These are phyloP conservation scores for Durusdinium trenchii DNA, from an alignment of 73 alveolate genomes.

Conservation along the genomic window DNA sequence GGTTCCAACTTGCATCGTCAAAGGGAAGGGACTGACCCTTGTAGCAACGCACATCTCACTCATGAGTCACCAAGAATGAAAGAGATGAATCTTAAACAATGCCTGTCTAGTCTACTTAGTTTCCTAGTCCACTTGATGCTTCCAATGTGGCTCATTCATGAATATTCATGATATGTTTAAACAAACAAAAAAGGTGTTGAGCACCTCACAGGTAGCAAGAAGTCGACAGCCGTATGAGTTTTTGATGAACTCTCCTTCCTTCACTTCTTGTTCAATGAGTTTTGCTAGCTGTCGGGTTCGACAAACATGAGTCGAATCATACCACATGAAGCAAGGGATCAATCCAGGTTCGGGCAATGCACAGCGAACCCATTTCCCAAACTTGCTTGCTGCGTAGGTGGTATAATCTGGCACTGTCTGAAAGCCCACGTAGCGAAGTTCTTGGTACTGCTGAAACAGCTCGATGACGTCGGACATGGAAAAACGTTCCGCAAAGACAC, in stretches of 20 bases:
- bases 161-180: too few species aligned
- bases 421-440: slow-evolving; percentile 58
- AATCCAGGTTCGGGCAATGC: not conserved
- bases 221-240: slow-evolving; percentile 65
- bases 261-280: not conserved
- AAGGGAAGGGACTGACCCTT: too few species aligned
- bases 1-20: too few species aligned
- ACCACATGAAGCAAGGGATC: slow-evolving; percentile 89
- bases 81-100: too few species aligned
- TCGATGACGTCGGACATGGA: slow-evolving; percentile 6
- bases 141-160: too few species aligned
- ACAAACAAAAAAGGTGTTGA: too few species aligned
- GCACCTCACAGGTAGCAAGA: too few species aligned
- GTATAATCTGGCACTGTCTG: slow-evolving; percentile 63
- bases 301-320: slow-evolving; percentile 66
- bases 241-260: slow-evolving; percentile 51
- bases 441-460: not conserved
- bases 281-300: slow-evolving; percentile 32
- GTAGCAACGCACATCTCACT: too few species aligned
- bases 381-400: slow-evolving; percentile 61
- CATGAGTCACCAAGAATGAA: too few species aligned
- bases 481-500: slow-evolving; percentile 27
- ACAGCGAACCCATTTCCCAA: not conserved
- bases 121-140: too few species aligned
- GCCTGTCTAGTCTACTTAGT: too few species aligned